Evolutionary conservation across 352 stramenopile genomes (phyloP), one percentile per base, ranked within the genome.

Genomic region (Labyrinthula sp.): DNA sequence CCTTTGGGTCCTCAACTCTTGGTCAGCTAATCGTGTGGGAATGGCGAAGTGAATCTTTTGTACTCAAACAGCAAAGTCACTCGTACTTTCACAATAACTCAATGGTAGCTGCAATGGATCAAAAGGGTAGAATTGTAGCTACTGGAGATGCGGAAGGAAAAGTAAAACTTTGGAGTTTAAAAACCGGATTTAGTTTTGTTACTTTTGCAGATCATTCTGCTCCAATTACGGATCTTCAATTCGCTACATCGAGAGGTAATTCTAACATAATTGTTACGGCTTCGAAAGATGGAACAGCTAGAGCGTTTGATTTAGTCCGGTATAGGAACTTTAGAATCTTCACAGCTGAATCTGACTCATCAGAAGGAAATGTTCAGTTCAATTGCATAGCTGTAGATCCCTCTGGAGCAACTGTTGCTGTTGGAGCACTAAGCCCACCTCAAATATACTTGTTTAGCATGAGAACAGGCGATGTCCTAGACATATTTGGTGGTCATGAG

Each of bases 21-120:
- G 85, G 91, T n/a, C 89, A 97, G 67, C 62, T 98, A 20, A 68
- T 97, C 12, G 88, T 98, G 24, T 98, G 89, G 89, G 89, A 98
- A 57, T 98, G 89, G 89, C 71, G 90, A 46, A 93, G 79, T 0
- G 91, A 99, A 71, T 95, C 84, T 15, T 98, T 97, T 54, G 81
- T 99, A 31, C 67, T 99, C 8, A 99, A 99, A 64, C 91, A 99
- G 64, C 84, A 95, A 54, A 89, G 89, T 34, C 89, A 99, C 69
- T 89, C 88, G 40, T 95, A 97, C 58, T 86, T 91, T 48, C 74
- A 97, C 50, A 92, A 91, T 54, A n/a, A n/a, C n/a, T n/a, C n/a
- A n/a, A 68, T 57, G 4, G 67, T 75, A 31, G 75, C 95, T 30
- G 89, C 87, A 28, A 99, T 95, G 64, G 94, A 81, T 12, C 83